A percentile compares a stretch with the other conserved stretches of the same genome.
Conservation (phyloP, 2,329 filamentous ascomycete genomes). For the Aphanoascus verrucosus region DNA sequence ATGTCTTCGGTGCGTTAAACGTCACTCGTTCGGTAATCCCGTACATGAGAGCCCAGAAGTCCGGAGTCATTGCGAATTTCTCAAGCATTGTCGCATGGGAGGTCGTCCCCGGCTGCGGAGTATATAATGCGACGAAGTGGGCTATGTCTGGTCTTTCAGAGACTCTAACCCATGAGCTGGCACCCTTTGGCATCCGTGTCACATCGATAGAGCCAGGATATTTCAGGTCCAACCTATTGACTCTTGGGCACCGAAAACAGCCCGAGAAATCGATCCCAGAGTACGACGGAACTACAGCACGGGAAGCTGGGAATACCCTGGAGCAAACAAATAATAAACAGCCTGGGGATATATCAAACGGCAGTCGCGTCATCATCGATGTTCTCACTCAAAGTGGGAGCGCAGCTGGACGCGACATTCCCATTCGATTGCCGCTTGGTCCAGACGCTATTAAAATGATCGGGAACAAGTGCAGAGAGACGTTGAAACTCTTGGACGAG, state of each 20-base stretch:
- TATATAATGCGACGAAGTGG: slow-evolving; percentile 31
- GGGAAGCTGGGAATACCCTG: slow-evolving; percentile 19
- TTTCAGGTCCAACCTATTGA: slow-evolving; percentile 17
- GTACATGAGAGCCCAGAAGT: slow-evolving; percentile 25
- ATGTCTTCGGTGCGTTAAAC: slow-evolving; percentile 31
- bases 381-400: slow-evolving; percentile 43
- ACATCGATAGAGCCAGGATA: slow-evolving; percentile 17
- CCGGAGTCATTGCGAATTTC: slow-evolving; percentile 30
- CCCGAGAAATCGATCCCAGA: slow-evolving; percentile 14
- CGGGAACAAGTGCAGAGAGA: slow-evolving; percentile 36
- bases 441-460: slow-evolving; percentile 39
- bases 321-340: slow-evolving; percentile 39
- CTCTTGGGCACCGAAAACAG: slow-evolving; percentile 11
- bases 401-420: slow-evolving; percentile 42
- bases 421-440: slow-evolving; percentile 46
- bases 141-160: slow-evolving; percentile 22
- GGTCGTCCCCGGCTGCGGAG: slow-evolving; percentile 19
- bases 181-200: slow-evolving; percentile 16
- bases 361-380: slow-evolving; percentile 44
- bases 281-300: slow-evolving; percentile 14
- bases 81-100: slow-evolving; percentile 27
- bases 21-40: slow-evolving; percentile 30
- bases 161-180: slow-evolving; percentile 14
- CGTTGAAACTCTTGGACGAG: slow-evolving; percentile 38
- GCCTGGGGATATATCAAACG: slow-evolving; percentile 47